Conservation (phyloP, 352 stramenopile genomes). For the Phytophthora foliorum region DNA sequence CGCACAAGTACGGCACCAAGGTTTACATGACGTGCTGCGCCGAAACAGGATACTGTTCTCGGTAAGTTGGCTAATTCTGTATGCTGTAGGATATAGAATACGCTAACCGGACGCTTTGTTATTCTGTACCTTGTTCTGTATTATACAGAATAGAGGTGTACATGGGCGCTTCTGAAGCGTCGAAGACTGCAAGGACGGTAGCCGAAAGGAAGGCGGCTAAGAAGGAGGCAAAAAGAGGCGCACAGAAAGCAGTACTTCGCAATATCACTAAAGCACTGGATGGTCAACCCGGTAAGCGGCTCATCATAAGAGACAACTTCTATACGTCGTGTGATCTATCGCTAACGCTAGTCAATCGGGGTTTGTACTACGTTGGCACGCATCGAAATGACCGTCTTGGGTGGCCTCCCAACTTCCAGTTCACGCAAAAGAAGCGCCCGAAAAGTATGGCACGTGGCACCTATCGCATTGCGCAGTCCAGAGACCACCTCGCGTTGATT, state of each 20-base stretch:
- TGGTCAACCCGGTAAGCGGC: conserved; percentile 1
- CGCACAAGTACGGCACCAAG: conserved; percentile 26
- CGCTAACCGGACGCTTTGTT: no score
- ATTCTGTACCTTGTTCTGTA: no score
- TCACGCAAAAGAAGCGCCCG: background rate
- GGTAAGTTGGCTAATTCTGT: conserved; percentile 20
- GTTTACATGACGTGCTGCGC: conserved; percentile 33
- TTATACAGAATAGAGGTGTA: conserved; percentile 29
- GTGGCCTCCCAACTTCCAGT: background rate
- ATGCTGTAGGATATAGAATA: no score
- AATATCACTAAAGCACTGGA: conserved; percentile 14
- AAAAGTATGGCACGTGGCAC: background rate
- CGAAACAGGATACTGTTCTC: conserved; percentile 15
- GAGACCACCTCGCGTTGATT: background rate
- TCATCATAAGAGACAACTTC: conserved; percentile 21
- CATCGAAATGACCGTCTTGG: conserved; percentile 6
- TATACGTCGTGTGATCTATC: conserved; percentile 5
- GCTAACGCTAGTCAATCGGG: background rate
- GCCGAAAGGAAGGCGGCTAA: conserved; percentile 1
- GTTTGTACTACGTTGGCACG: no score
- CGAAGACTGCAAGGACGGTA: no score
- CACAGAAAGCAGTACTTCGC: conserved; percentile 10
- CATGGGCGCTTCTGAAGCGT: no score
- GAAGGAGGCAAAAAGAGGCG: background rate
- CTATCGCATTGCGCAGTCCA: conserved; percentile 4